Conservation (phyloP, 176 grass and related monocot species). For the Typha latifolia region DNA sequence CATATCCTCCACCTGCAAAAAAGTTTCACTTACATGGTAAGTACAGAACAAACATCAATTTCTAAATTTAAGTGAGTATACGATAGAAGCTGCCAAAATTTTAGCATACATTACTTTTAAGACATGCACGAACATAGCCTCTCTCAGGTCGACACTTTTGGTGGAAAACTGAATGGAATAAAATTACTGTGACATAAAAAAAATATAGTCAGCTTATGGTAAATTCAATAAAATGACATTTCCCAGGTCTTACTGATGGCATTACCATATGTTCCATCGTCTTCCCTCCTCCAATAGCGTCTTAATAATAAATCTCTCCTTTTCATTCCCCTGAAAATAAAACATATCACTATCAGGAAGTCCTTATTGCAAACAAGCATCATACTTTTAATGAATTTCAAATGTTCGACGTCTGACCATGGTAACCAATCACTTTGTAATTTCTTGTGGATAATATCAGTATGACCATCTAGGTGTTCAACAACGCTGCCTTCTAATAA, state of each 20-base stretch:
- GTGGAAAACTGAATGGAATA: constrained; percentile 98
- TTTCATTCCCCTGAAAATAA: constrained; percentile 90
- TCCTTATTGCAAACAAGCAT: not conserved
- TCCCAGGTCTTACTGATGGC: not conserved
- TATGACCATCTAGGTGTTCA: constrained; percentile 86
- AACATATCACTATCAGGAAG: constrained; percentile 24
- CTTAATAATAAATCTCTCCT: constrained; percentile 89
- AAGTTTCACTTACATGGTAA: not conserved
- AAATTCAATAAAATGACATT: not conserved
- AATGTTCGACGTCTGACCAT: constrained; percentile 37
- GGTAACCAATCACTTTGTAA: constrained; percentile 78
- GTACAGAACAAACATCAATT: not conserved
- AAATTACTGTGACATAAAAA: constrained; percentile 61
- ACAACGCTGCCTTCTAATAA: constrained; percentile 78
- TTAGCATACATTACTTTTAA: constrained; percentile 99
- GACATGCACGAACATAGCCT: constrained; percentile 78
- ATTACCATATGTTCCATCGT: constrained; percentile 91
- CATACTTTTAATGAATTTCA: not conserved
- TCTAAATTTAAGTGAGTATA: not conserved
- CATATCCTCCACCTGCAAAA: constrained; percentile 85
- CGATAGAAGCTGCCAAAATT: not conserved
- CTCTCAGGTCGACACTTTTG: constrained; percentile 56
- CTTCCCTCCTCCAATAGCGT: constrained; percentile 96
- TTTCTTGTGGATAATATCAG: constrained; percentile 97
- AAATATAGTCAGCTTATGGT: constrained; percentile 30